These are phyloP conservation scores for Escovopsis weberi DNA, from an alignment of 2,329 filamentous ascomycete genomes.

Conservation along the genomic window DNA sequence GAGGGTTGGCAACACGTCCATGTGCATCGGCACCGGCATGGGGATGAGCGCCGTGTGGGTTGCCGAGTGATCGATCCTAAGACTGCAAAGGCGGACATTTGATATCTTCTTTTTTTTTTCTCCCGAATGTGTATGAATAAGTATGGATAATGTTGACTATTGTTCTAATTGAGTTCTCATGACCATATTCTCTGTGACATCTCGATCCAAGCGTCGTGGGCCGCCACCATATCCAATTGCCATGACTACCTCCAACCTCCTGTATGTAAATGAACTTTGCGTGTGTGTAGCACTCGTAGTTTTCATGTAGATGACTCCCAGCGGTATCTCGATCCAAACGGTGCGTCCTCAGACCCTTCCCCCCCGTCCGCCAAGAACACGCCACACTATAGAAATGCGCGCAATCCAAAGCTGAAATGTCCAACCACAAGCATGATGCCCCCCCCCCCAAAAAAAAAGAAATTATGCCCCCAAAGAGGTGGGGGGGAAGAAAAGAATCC, in stretches of 20 bases:
- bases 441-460: no score
- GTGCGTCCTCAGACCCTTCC: no score
- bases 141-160: background rate
- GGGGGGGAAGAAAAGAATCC: no score
- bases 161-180: constrained; percentile 8
- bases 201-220: no score
- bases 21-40: constrained; percentile 97
- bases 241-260: background rate
- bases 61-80: constrained; percentile 48
- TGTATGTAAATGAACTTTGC: constrained; percentile 1
- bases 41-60: constrained; percentile 97
- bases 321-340: background rate
- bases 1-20: constrained; percentile 82
- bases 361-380: no score
- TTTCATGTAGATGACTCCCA: background rate
- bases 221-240: background rate
- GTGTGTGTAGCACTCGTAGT: background rate
- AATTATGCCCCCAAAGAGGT: no score
- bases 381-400: no score
- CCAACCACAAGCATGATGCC: no score
- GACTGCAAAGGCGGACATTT: no score
- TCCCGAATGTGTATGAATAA: no score
- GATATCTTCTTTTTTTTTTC: no score
- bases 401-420: no score
- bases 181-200: constrained; percentile 5